These are phyloP conservation scores for Acanthamoeba sp. DNA, from an alignment of 208 protist species.

Conservation along the genomic window DNA sequence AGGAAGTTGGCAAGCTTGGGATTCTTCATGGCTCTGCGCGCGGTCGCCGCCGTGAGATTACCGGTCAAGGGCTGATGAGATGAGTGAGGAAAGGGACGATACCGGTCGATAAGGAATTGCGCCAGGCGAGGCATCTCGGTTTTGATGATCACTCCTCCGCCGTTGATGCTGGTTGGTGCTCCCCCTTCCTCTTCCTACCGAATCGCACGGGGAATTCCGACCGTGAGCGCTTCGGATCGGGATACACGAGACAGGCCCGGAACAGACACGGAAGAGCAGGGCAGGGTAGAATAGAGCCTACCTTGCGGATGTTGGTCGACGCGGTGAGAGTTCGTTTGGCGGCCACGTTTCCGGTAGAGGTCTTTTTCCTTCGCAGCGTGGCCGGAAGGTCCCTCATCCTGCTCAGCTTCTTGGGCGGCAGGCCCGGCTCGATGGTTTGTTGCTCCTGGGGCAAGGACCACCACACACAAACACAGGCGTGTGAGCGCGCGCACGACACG, in stretches of 20 bases:
- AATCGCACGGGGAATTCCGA: background rate
- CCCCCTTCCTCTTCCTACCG: background rate
- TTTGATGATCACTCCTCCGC: background rate
- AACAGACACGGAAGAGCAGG: background rate
- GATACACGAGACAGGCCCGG: too few relatives aligned
- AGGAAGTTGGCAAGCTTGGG: constrained; percentile 31
- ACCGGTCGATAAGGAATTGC: constrained; percentile 28
- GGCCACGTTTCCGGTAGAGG: background rate
- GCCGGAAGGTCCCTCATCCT: background rate
- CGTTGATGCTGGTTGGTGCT: background rate
- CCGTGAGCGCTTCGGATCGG: background rate
- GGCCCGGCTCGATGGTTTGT: background rate
- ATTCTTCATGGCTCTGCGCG: background rate
- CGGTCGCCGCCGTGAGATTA: background rate
- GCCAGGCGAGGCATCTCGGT: background rate
- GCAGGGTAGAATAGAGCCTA: background rate
- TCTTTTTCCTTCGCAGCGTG: background rate
- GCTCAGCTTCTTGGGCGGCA: background rate
- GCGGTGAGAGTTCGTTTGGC: background rate
- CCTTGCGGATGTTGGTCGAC: too few relatives aligned
- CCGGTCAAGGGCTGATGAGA: background rate
- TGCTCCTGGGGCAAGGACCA: background rate
- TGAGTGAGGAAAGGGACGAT: background rate
- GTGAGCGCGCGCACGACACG: too few relatives aligned
- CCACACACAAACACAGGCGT: background rate